Conservation (phyloP, 495 filamentous ascomycete genomes). For the Neurospora sublineolata region DNA sequence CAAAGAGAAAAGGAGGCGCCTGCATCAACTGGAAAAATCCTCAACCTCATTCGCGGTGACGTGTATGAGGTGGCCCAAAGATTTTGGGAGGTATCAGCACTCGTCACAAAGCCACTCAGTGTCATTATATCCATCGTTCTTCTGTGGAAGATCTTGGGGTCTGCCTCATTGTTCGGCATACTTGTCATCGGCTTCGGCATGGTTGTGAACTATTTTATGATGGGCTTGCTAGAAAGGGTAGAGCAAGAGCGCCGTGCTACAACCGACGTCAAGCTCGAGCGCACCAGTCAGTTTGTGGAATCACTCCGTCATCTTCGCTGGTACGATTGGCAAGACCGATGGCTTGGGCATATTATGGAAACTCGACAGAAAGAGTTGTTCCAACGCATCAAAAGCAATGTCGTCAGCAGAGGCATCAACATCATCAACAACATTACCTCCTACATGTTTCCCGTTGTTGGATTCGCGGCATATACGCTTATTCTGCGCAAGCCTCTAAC, state of each 20-base stretch:
- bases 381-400: slow-evolving; percentile 49
- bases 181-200: slow-evolving; percentile 54
- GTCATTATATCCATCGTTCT: slow-evolving; percentile 55
- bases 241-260: slow-evolving; percentile 53
- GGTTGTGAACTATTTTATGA: slow-evolving; percentile 49
- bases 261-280: slow-evolving; percentile 62
- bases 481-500: slow-evolving; percentile 51
- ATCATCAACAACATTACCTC: slow-evolving; percentile 54
- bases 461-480: slow-evolving; percentile 66
- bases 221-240: slow-evolving; percentile 46
- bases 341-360: slow-evolving; percentile 63
- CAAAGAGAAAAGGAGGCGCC: slow-evolving; percentile 27
- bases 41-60: slow-evolving; percentile 68
- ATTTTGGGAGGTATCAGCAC: slow-evolving; percentile 67
- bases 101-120: slow-evolving; percentile 58
- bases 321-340: slow-evolving; percentile 78
- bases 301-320: slow-evolving; percentile 75
- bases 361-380: slow-evolving; percentile 56
- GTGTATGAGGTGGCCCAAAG: slow-evolving; percentile 71
- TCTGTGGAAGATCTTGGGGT: slow-evolving; percentile 65
- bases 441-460: slow-evolving; percentile 63
- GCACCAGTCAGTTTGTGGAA: slow-evolving; percentile 69
- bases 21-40: slow-evolving; percentile 71
- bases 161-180: slow-evolving; percentile 65
- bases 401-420: slow-evolving; percentile 47